These are phyloP conservation scores for Ophiocordyceps robertsii DNA, from an alignment of 2,329 filamentous ascomycete species.

Conservation along the genomic window DNA sequence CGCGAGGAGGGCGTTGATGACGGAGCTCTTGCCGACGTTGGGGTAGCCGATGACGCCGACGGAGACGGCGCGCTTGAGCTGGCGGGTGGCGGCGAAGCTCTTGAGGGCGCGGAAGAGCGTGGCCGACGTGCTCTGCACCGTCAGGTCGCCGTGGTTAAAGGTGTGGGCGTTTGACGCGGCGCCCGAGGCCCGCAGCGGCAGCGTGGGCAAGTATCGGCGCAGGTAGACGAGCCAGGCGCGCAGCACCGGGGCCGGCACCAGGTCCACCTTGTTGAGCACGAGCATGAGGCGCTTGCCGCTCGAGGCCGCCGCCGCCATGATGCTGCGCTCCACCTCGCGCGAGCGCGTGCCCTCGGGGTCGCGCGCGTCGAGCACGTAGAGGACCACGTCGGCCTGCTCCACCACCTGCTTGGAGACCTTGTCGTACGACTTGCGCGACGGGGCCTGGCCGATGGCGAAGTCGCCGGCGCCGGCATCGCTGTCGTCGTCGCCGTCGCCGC, in stretches of 20 bases:
- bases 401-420: slow-evolving; percentile 93
- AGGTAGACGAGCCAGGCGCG: slow-evolving; percentile 77
- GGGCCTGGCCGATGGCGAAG: slow-evolving; percentile 37
- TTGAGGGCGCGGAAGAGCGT: slow-evolving; percentile 83
- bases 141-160: slow-evolving; percentile 85
- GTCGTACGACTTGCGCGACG: slow-evolving; percentile 78
- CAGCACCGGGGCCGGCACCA: slow-evolving; percentile 69
- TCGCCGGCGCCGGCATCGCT: slow-evolving; percentile 40
- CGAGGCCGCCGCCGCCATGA: slow-evolving; percentile 79
- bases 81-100: slow-evolving; percentile 68
- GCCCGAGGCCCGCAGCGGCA: slow-evolving; percentile 75
- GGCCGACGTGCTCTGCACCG: slow-evolving; percentile 71
- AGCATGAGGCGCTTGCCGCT: slow-evolving; percentile 82
- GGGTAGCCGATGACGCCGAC: slow-evolving; percentile 93
- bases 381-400: slow-evolving; percentile 75
- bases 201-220: slow-evolving; percentile 78
- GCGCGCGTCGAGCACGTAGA: slow-evolving; percentile 86
- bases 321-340: slow-evolving; percentile 75
- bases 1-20: slow-evolving; percentile 83
- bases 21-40: slow-evolving; percentile 91
- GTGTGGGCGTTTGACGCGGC: slow-evolving; percentile 75
- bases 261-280: slow-evolving; percentile 90
- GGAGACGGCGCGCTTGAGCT: slow-evolving; percentile 78
- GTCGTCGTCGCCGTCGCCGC: slow-evolving; percentile 26
- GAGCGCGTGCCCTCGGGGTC: slow-evolving; percentile 86